phyloP scores from a whole-genome alignment of 441 rosid species.

The Erodium texanum region DNA sequence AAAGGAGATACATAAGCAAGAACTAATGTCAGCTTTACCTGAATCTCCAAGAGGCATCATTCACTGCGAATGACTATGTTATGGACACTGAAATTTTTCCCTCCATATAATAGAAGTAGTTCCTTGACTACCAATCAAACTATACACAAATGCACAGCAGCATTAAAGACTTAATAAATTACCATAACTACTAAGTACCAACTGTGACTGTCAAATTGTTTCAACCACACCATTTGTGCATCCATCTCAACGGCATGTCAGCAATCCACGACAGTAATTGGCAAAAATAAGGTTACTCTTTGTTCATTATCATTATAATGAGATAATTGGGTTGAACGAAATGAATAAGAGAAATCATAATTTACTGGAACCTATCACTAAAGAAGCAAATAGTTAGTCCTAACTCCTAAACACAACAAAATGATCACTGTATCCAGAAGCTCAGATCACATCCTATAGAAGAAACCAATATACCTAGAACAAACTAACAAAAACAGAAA shows the following conservation, averaged over 20 bases:
- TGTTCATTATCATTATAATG: not conserved
- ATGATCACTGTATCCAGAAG: not conserved
- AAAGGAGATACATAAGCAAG: no score
- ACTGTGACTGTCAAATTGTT: not conserved
- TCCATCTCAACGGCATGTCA: not conserved
- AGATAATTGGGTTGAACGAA: not conserved
- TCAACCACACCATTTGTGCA: not conserved
- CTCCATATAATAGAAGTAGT: not conserved
- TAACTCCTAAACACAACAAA: not conserved
- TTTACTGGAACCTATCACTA: not conserved
- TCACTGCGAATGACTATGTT: no score
- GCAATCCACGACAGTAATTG: slow-evolving; percentile 8
- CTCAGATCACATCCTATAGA: not conserved
- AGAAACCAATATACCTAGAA: slow-evolving; percentile 7
- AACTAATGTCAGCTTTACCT: no score
- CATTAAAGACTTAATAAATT: not conserved
- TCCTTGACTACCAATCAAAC: slow-evolving; percentile 5
- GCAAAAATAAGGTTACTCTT: not conserved
- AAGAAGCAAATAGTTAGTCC: not conserved
- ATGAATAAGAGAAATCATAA: not conserved
- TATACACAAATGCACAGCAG: slow-evolving; percentile 6
- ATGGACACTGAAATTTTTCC: no score
- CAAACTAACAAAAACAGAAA: not conserved
- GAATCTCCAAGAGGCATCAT: no score
- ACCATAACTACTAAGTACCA: not conserved